Base-by-base conservation (phyloP, 331 rosid species). In the Malus hybrid region DNA sequence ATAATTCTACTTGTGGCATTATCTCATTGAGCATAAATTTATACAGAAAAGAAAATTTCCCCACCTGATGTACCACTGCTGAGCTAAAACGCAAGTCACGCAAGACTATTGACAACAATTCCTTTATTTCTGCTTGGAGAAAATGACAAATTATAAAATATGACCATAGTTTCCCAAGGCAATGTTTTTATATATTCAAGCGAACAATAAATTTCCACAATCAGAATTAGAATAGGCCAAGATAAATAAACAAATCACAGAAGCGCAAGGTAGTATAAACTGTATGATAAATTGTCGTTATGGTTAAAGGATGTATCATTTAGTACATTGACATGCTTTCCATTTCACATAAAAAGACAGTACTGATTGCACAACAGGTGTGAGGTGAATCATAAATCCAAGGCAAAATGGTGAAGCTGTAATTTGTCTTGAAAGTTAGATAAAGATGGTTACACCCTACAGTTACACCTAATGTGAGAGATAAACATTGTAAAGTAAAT, bases 21-120 rank as follows among this genome's bases (percentile, higher is more conserved):
- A 24, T 61, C 69, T 73, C 56, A 39, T 24, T 24, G 18, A 62
- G 67, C 28, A 44, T 28, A 46, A 10, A 62, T 19, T 63, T 34
- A 46, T 28, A 29, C 32, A 39, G 5, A 74, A 36, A 16, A 74
- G 50, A 46, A 48, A 67, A 62, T 74, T 71, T 63, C 19, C 89
- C 71, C 81, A 92, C 93, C 91, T 95, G 99, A 85, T 95, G 97
- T 65, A 95, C 99, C 83, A 95, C 99, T 16, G 97, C 99, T 24
- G 96, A 81, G 85, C 90, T 91, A 77, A 94, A 94, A 62, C 83
- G 73, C 78, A 94, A 89, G 83, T 85, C 97, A 80, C 75, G 83
- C 84, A 94, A 83, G 74, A 83, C 93, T 71, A 94, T 56, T 76
- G 96, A 71, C 83, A 94, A 77, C 46, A 90, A 72, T 79, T 94